Evolutionary conservation across 805 yeast species (phyloP).

Genomic region (Myxozyma lipomycoides): DNA sequence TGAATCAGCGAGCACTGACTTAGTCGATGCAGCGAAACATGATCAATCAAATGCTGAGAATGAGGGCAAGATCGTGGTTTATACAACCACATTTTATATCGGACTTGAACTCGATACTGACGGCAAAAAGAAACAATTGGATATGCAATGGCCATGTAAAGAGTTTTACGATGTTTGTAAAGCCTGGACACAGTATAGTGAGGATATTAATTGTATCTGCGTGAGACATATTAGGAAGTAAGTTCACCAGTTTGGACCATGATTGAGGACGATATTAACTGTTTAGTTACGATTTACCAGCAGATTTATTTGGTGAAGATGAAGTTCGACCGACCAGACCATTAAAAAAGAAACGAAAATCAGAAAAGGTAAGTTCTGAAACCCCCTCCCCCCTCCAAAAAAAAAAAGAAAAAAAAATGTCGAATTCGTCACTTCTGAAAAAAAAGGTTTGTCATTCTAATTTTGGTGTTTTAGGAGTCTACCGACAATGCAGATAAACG

Average conservation of each 20-base stretch:
- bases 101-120: conserved; percentile 54
- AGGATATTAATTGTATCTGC: conserved; percentile 54
- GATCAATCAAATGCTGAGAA: conserved; percentile 29
- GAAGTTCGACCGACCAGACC: conserved; percentile 69
- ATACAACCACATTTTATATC: conserved; percentile 71
- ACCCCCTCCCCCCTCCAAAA: too few species aligned
- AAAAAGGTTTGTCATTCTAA: too few species aligned
- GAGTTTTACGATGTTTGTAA: conserved; percentile 82
- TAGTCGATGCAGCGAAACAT: conserved; percentile 17
- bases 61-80: conserved; percentile 41
- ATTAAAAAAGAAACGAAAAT: conserved; percentile 46
- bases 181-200: conserved; percentile 64
- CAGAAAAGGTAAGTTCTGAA: conserved; percentile 2
- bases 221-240: conserved; percentile 68
- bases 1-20: conserved; percentile 30
- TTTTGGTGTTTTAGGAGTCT: too few species aligned
- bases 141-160: conserved; percentile 82
- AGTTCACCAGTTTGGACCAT: too few species aligned
- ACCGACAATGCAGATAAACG: too few species aligned
- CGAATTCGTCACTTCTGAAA: too few species aligned
- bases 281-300: conserved; percentile 72
- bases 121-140: conserved; percentile 44
- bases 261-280: too few species aligned
- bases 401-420: too few species aligned
- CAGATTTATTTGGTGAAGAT: conserved; percentile 75